Base-by-base conservation (phyloP, 331 rosid genomes). In the Quercus phellos region DNA sequence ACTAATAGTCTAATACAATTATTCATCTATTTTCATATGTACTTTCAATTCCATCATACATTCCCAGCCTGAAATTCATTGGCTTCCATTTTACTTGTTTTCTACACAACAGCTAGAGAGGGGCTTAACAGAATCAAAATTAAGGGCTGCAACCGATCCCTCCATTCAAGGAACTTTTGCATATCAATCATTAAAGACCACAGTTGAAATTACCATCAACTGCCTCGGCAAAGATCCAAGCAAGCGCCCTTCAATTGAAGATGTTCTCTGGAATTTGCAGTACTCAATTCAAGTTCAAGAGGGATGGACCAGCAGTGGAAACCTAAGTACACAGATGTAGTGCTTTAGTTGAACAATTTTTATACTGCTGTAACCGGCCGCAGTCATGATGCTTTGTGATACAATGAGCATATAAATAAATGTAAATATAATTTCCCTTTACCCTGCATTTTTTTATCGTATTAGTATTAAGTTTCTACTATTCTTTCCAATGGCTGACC, bases 281-380 rank as follows among this genome's bases (percentile, higher is more conserved):
- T 94, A 94, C 67, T 82, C 99, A n/a, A 81, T 90, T 80, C 99
- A 94, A 81, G 97, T 92, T 78, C 97, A 94, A 84, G 99, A 90
- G 76, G 92, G 91, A 1, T 89, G 98, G 92, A 87, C 86, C 35
- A 89, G 97, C 82, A 90, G 98, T 70, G 99, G 98, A 69, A 92
- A 84, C 81, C 86, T 92, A 53, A 78, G 87, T 82, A 80, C 88
- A 54, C 88, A 79, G 75, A 76, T 87, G 82, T 92, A 88, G 76
- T 60, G 7, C 53, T 53, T 29, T 76, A 18, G 22, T 6, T 35
- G 18, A 13, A 79, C 51, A 4, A 14, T 56, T 51, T 55, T 76
- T 19, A 34, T n/a, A n/a, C 54, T 18, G 22, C 51, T 8, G 63
- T 46, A 12, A 2, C 53, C 14, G 14, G 53, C 17, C 3, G 53